phyloP scores from a whole-genome alignment of 306 rosid species.

The Geum urbanum region DNA sequence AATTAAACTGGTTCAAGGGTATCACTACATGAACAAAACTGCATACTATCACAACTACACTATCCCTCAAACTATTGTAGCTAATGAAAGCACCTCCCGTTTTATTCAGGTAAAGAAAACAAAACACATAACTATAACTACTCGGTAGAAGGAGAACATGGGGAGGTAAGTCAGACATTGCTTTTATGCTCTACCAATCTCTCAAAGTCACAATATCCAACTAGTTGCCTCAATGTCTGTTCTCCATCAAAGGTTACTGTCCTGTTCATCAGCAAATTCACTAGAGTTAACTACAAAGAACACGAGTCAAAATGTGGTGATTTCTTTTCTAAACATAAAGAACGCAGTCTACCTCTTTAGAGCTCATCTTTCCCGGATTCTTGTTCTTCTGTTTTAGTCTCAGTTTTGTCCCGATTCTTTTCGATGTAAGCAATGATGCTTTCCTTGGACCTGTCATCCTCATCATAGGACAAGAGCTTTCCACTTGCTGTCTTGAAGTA shows the following conservation, averaged over 20 bases:
- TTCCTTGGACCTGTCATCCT: slow-evolving; percentile 65
- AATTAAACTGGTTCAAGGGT: slow-evolving; percentile 3
- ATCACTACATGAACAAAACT: slow-evolving; percentile 29
- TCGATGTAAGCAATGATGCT: slow-evolving; percentile 63
- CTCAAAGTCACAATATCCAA: slow-evolving; percentile 6
- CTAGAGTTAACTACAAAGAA: neutral
- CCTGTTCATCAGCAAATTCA: neutral
- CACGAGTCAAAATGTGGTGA: neutral
- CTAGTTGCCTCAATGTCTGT: neutral
- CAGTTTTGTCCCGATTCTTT: slow-evolving; percentile 56
- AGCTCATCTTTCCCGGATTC: slow-evolving; percentile 73
- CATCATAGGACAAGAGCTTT: slow-evolving; percentile 45
- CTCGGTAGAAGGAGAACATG: neutral
- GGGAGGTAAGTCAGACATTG: slow-evolving; percentile 26
- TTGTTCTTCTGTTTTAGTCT: slow-evolving; percentile 26
- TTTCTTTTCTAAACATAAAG: neutral
- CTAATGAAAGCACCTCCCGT: slow-evolving; percentile 31
- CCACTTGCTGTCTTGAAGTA: slow-evolving; percentile 76
- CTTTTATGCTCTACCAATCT: slow-evolving; percentile 16
- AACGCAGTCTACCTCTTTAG: slow-evolving; percentile 42
- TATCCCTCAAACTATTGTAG: slow-evolving; percentile 17
- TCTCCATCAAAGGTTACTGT: neutral
- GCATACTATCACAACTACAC: slow-evolving; percentile 29
- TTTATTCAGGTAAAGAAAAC: slow-evolving; percentile 32
- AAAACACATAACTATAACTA: neutral